Evolutionary conservation across 306 rosid genomes (phyloP), one percentile per base, ranked within the genome.

Genomic region (Prunus mira): DNA sequence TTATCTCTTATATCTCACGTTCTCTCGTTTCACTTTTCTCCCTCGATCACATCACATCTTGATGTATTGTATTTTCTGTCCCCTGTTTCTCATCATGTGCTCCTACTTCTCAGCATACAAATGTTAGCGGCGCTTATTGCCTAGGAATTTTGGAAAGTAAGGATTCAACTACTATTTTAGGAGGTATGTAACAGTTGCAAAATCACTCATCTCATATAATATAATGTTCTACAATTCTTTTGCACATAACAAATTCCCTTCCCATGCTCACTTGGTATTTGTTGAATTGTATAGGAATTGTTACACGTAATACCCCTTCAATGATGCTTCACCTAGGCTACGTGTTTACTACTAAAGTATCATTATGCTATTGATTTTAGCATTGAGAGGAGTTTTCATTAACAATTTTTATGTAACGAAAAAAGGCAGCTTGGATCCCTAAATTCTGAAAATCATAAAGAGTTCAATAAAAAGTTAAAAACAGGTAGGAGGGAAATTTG

Each of bases 121-220:
- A 86, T 75, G 85, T 86, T 67, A 76, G 75, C 18, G 84, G 83
- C 27, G 87, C 87, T 20, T 86, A 86, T 83, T 83, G 89, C 82
- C 78, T 86, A 78, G 87, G 87, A 25, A 38, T 80, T 55, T 86
- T 83, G 38, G 72, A 74, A 80, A 83, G 80, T 83, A 80, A 73
- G 24, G 87, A 83, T 64, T 69, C 78, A 57, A 86, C 89, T 10
- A 86, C 89, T 67, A 87, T 78, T 77, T 83, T 83, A 80, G 89
- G 89, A 83, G 89, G 86, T 85, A 68, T 58, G 74, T 28, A 6
- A 24, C 49, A 55, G 22, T 60, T 43, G 46, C 43, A 57, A 1
- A 22, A 13, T 52, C 50, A 18, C 38, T 57, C 57, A 47, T 65
- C 63, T 38, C 13, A 1, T 34, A 28, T 30, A 5, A 1, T 34